These are phyloP conservation scores for Heterobasidion occidentale DNA, from an alignment of 1,284 basidiomycete genomes.

Conservation along the genomic window DNA sequence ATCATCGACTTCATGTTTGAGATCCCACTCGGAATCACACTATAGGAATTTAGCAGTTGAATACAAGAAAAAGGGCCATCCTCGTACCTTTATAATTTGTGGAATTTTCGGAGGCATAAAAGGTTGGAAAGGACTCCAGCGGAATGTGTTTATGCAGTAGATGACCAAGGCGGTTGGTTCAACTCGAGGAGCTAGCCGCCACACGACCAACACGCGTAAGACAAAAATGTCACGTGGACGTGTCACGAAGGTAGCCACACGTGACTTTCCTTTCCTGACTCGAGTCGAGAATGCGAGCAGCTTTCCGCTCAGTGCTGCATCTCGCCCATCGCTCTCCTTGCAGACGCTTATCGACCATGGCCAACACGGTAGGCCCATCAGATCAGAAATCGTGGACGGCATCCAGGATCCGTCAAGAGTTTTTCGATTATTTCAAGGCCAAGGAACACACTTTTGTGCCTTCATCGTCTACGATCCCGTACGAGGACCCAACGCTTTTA, in stretches of 20 bases:
- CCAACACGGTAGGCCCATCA: neutral
- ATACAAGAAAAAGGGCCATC: neutral
- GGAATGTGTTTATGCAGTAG: too few relatives aligned
- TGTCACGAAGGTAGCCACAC: neutral
- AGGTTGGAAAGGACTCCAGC: neutral
- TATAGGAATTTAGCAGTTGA: neutral
- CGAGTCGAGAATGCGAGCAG: neutral
- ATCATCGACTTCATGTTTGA: slow-evolving; percentile 34
- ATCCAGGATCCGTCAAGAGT: slow-evolving; percentile 54
- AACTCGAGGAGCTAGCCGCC: neutral
- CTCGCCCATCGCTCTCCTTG: neutral
- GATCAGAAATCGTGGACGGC: neutral
- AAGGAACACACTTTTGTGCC: slow-evolving; percentile 87
- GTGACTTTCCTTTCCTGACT: neutral
- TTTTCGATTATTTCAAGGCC: slow-evolving; percentile 74
- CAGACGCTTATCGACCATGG: neutral
- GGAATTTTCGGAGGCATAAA: neutral
- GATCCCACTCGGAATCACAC: slow-evolving; percentile 25
- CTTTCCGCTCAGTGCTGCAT: neutral
- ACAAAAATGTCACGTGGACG: neutral
- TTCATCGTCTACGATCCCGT: slow-evolving; percentile 93
- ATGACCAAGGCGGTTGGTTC: neutral
- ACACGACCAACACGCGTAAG: neutral
- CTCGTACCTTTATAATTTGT: neutral
- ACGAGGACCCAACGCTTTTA: slow-evolving; percentile 93